Evolutionary conservation across 352 stramenopile species (phyloP), one percentile per base, ranked within the genome.

Genomic region (Chrysophaeum taylorii): DNA sequence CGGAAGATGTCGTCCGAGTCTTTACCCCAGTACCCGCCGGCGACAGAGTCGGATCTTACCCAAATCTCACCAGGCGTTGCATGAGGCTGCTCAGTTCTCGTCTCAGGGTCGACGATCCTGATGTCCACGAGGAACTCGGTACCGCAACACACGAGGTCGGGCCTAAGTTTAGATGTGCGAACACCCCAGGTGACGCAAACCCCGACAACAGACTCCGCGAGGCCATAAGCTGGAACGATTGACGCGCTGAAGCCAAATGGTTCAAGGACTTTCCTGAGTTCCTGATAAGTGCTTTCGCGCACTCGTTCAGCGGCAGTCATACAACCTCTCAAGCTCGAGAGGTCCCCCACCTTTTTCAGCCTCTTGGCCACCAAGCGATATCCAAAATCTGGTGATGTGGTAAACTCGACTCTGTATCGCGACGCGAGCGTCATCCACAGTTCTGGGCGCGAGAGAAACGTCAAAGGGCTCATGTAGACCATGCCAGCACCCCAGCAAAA

Each of bases 391-490:
- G 45, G 45, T 25, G 45, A 7, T 16, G 7, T 7, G 12, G 31
- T 14, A 7, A 9, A 35, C 35, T 9, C n/a, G 37, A 31, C 35
- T 37, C 70, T 63, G 71, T 84, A 85, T 48, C 82, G 74, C 27
- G 74, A 84, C 0, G 84, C 73, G 18, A 93, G 83, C 60, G 89
- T 82, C 2, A 99, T 84, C 96, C 95, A 99, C 5, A 97, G 70
- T 69, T 89, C 87, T 21, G 96, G 95, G 41, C 96, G 83, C 54
- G 95, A 86, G 63, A 99, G 90, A 75, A 99, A 99, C 66, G 88
- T 90, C 57, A 99, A 88, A 0, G 95, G 96, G 39, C 92, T 98
- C 76, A 99, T 87, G 81, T 98, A 99, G 41, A 97, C 91, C 4
- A 94, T 93, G 14, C 77, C 90, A 61, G 90, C 94, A n/a, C 91